A percentile compares a stretch with the other conserved stretches of the same genome.
Evolutionary conservation across 345 rosid species (phyloP).

Genomic region (Eutrema heterophyllum): DNA sequence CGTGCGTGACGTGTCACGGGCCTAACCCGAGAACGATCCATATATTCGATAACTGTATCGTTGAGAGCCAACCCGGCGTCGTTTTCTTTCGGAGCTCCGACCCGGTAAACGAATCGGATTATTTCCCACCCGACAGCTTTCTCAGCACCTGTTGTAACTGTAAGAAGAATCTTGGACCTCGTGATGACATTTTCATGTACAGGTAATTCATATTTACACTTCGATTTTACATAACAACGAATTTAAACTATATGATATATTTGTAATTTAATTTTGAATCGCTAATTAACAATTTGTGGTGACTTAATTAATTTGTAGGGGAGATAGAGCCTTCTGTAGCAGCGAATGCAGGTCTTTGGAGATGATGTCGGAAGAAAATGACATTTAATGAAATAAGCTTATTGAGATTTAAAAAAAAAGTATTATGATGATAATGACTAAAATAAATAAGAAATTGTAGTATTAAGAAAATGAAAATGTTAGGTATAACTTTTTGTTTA

Average conservation of each 20-base stretch:
- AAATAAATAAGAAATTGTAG: slow-evolving; percentile 1
- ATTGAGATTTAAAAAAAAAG: background rate
- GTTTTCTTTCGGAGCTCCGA: slow-evolving; percentile 35
- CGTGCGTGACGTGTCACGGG: slow-evolving; percentile 83
- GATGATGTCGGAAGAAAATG: slow-evolving; percentile 54
- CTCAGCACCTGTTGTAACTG: slow-evolving; percentile 75
- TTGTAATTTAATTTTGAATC: background rate
- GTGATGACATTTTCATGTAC: slow-evolving; percentile 91
- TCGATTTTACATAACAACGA: background rate
- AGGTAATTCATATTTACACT: slow-evolving; percentile 31
- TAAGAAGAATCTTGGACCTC: slow-evolving; percentile 70
- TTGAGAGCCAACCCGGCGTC: slow-evolving; percentile 60
- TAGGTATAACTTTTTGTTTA: slow-evolving; percentile 23
- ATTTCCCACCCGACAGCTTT: slow-evolving; percentile 50
- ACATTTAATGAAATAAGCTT: slow-evolving; percentile 11
- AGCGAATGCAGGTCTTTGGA: slow-evolving; percentile 66
- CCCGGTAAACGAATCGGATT: slow-evolving; percentile 27
- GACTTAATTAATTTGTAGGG: slow-evolving; percentile 40
- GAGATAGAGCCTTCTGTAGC: slow-evolving; percentile 95
- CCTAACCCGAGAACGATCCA: slow-evolving; percentile 85
- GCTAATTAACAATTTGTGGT: background rate
- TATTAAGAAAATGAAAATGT: background rate
- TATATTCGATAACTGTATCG: slow-evolving; percentile 75
- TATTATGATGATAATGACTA: slow-evolving; percentile 18
- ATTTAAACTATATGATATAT: background rate